These are phyloP conservation scores for Microsporum canis DNA, from an alignment of 2,329 filamentous ascomycete species.

Conservation along the genomic window DNA sequence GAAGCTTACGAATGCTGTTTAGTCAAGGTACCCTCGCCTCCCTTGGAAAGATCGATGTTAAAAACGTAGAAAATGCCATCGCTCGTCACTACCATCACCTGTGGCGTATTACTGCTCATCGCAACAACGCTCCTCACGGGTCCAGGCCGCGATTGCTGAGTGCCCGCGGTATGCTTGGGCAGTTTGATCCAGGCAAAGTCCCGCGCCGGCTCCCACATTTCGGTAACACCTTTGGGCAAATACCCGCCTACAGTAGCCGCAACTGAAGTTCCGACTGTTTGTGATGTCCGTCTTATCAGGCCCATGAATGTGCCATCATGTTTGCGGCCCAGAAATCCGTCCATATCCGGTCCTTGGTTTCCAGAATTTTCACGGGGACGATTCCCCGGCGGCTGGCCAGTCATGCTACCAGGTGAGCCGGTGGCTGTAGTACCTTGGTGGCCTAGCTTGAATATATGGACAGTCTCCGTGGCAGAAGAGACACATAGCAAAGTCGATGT, in stretches of 20 bases:
- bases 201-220: constrained; percentile 91
- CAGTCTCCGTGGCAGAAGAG: constrained; percentile 89
- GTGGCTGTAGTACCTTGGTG: constrained; percentile 25
- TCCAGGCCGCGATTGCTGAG: constrained; percentile 24
- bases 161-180: constrained; percentile 46
- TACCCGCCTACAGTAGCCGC: constrained; percentile 86
- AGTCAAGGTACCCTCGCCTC: constrained; percentile 80
- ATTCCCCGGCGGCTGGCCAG: constrained; percentile 23
- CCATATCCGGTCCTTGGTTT: constrained; percentile 8
- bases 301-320: constrained; percentile 71
- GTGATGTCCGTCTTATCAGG: constrained; percentile 85
- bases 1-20: constrained; percentile 84
- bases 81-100: constrained; percentile 96
- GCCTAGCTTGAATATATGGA: constrained; percentile 84
- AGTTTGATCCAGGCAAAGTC: constrained; percentile 97
- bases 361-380: constrained; percentile 21
- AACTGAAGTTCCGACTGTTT: constrained; percentile 81
- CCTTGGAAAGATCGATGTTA: constrained; percentile 86
- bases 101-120: constrained; percentile 86
- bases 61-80: constrained; percentile 94
- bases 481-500: constrained; percentile 88
- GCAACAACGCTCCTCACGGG: constrained; percentile 85
- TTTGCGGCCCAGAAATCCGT: constrained; percentile 33
- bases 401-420: constrained; percentile 12
- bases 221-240: constrained; percentile 81